phyloP scores from a whole-genome alignment of 2,329 filamentous ascomycete genomes.

The Dactylellina cionopaga region DNA sequence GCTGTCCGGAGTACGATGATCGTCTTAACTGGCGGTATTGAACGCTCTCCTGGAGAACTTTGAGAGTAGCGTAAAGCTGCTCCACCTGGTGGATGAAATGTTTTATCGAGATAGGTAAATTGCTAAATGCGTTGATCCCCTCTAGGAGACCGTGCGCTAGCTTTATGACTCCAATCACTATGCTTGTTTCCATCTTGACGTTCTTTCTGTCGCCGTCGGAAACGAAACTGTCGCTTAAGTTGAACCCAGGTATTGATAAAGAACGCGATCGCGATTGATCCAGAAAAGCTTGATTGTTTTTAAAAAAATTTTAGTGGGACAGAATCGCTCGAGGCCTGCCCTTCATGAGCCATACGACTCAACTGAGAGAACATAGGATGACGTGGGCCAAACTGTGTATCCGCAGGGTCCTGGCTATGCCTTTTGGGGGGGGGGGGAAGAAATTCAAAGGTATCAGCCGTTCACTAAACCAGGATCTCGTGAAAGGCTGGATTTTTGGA shows the following conservation, averaged over 20 bases:
- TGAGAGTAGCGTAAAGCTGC: slow-evolving; percentile 13
- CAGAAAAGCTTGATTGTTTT: too few relatives aligned
- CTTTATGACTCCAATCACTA: not conserved
- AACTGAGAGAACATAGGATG: too few relatives aligned
- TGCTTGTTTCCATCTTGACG: slow-evolving; percentile 2
- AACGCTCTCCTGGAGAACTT: slow-evolving; percentile 10
- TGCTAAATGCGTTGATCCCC: not conserved
- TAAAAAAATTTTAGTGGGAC: too few relatives aligned
- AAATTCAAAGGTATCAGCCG: too few relatives aligned
- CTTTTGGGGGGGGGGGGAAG: too few relatives aligned
- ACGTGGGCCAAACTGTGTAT: too few relatives aligned
- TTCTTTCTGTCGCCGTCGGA: not conserved
- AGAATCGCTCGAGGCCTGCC: too few relatives aligned
- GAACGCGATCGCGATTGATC: not conserved
- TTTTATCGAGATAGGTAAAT: slow-evolving; percentile 3
- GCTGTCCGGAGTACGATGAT: not conserved
- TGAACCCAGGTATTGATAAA: not conserved
- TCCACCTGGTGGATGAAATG: slow-evolving; percentile 4
- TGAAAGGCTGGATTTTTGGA: too few relatives aligned
- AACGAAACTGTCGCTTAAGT: not conserved
- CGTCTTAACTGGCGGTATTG: slow-evolving; percentile 2
- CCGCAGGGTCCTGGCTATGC: too few relatives aligned
- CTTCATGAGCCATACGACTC: too few relatives aligned
- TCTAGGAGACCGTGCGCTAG: not conserved
- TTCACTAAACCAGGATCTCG: too few relatives aligned